Evolutionary conservation across 1,284 basidiomycete genomes (phyloP), one percentile per base, ranked within the genome.

Genomic region (Cystobasidium pallidum): DNA sequence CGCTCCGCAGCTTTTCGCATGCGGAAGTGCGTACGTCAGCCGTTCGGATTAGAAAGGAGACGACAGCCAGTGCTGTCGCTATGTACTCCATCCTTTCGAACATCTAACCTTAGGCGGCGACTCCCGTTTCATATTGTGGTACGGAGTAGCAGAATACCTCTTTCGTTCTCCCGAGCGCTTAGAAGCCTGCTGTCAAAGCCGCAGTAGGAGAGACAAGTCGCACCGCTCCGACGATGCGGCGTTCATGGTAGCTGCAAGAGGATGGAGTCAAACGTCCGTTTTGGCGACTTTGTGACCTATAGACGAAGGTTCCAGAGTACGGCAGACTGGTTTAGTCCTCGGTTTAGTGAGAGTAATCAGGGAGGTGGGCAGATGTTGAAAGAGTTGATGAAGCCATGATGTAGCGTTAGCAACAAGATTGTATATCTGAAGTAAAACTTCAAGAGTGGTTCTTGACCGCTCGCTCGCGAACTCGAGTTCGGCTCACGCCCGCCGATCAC

Each of bases 121-220:
- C 95, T 2, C 95, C 96, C 0, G 87, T 98, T 99, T 99, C 83
- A 88, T 94, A 63, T 86, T 98, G 76, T 98, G 96, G 91, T 91
- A 99, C 70, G 96, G 95, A 49, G 93, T 98, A 10, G 93, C 94
- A 3, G 94, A 99, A 81, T 92, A 96, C 82, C 86, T 99, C 21
- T 99, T 98, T 84, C 86, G 90, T 63, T 86, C 86, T 0, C 83
- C 84, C 15, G 78, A 82, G 1, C 84, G 90, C 13, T 83, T 95
- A 32, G 85, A 88, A 73, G 82, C 84, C n/a, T 2, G 90, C 92
- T 0, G 85, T 96, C 64, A 82, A 88, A 73, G 91, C 92, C 0
- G 91, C 91, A 0, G 81, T 94, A n/a, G n/a, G 28, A 83, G 87
- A 73, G 90, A 95, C 77, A 86, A 86, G n/a, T 87, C 88, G 77